These are phyloP conservation scores for Neoboletus subvelutipes DNA, from an alignment of 768 basidiomycete species.

Conservation along the genomic window DNA sequence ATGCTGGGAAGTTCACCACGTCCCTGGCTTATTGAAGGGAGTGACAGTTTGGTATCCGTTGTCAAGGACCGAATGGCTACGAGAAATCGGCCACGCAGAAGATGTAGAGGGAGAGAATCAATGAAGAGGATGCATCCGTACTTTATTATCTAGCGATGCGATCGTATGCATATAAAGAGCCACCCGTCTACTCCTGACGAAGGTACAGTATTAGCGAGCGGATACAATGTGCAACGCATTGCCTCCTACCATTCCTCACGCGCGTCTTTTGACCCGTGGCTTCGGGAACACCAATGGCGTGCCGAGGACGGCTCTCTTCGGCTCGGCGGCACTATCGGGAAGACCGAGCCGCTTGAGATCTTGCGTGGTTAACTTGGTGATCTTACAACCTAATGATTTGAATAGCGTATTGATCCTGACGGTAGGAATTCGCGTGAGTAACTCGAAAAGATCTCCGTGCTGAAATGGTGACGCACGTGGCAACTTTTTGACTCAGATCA, in stretches of 20 bases:
- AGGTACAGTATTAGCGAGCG: not conserved
- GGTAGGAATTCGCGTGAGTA: not conserved
- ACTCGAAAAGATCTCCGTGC: not conserved
- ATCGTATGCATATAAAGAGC: not conserved
- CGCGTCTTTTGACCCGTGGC: conserved; percentile 38
- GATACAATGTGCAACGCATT: not conserved
- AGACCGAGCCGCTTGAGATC: conserved; percentile 74
- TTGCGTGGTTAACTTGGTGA: conserved; percentile 51
- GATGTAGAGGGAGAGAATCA: not conserved
- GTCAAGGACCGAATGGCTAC: not conserved
- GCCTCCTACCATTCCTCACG: conserved; percentile 9
- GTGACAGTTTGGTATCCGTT: not conserved
- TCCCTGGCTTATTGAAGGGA: too few species aligned
- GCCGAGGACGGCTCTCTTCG: conserved; percentile 70
- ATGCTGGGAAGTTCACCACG: not conserved
- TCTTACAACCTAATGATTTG: conserved; percentile 78
- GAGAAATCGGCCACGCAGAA: not conserved
- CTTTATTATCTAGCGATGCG: not conserved
- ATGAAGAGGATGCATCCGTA: not conserved
- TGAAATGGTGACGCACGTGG: conserved; percentile 53
- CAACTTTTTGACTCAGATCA: conserved; percentile 65
- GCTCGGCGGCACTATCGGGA: conserved; percentile 56
- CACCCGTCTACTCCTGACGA: not conserved
- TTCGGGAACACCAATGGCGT: conserved; percentile 85
- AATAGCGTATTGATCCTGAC: conserved; percentile 65